Percentiles rank a stretch among this genome's conserved stretches.
Conservation (phyloP, 208 protist genomes). For the Porcisia hertigi region DNA sequence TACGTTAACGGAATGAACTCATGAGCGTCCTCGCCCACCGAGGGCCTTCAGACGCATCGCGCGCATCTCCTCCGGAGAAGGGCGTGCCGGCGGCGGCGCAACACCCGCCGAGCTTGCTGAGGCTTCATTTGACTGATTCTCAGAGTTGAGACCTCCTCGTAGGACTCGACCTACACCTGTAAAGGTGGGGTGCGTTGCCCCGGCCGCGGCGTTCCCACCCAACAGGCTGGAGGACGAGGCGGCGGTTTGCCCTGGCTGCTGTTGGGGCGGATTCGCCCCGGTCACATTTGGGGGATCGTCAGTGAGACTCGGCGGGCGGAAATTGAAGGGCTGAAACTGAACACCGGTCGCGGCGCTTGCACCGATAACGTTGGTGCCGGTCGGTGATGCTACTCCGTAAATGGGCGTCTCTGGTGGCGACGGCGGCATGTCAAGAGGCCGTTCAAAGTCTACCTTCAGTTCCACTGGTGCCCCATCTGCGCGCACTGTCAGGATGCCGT, state of each 20-base stretch:
- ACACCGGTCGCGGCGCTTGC: constrained; percentile 40
- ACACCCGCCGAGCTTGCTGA: constrained; percentile 12
- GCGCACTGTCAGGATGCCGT: constrained; percentile 93
- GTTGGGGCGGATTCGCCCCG: neutral
- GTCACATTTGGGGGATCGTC: constrained; percentile 1
- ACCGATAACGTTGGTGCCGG: constrained; percentile 64
- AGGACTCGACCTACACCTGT: constrained; percentile 30
- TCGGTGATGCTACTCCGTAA: constrained; percentile 1
- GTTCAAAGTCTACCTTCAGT: constrained; percentile 94
- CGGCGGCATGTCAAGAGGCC: constrained; percentile 89
- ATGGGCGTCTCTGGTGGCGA: constrained; percentile 45
- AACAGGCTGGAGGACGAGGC: neutral
- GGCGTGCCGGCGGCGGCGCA: neutral
- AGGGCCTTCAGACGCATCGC: constrained; percentile 14
- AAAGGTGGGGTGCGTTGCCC: constrained; percentile 20
- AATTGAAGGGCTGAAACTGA: constrained; percentile 64
- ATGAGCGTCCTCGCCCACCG: constrained; percentile 4
- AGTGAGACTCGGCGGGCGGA: constrained; percentile 61
- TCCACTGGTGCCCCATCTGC: constrained; percentile 78
- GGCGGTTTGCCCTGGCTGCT: neutral
- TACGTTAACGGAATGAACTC: neutral
- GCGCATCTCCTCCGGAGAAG: constrained; percentile 31
- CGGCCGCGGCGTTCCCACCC: neutral
- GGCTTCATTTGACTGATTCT: constrained; percentile 2
- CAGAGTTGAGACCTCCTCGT: constrained; percentile 6